These are phyloP conservation scores for Caloboletus firmus DNA, from an alignment of 1,284 basidiomycete species.

Conservation along the genomic window DNA sequence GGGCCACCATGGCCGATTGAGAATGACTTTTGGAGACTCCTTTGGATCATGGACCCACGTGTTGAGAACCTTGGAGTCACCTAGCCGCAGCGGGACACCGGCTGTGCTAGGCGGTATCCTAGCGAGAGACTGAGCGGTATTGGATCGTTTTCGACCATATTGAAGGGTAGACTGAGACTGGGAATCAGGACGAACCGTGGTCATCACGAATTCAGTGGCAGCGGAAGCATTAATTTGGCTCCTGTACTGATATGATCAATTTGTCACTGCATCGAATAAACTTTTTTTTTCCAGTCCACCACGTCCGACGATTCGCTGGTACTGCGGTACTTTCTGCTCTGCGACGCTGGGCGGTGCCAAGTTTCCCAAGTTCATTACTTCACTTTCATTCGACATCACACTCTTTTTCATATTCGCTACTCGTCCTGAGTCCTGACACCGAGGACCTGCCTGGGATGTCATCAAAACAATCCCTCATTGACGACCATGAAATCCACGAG, in stretches of 20 bases:
- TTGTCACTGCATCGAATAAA: not conserved
- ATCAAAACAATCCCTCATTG: constrained; percentile 4
- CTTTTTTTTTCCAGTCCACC: not conserved
- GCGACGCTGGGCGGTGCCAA: constrained; percentile 18
- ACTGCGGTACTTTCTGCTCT: too few species aligned
- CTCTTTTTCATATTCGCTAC: constrained; percentile 19
- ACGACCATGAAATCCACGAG: constrained; percentile 21
- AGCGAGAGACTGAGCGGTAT: constrained; percentile 66
- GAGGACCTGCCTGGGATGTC: constrained; percentile 15
- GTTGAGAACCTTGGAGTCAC: constrained; percentile 61
- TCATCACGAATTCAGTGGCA: constrained; percentile 42
- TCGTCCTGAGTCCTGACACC: not conserved
- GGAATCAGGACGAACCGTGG: constrained; percentile 59
- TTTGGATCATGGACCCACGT: constrained; percentile 75
- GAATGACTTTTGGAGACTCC: constrained; percentile 55
- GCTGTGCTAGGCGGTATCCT: constrained; percentile 38
- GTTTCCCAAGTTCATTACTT: not conserved
- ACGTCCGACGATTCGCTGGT: not conserved
- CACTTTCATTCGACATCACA: constrained; percentile 28
- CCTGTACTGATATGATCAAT: too few species aligned
- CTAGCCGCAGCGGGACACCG: constrained; percentile 49
- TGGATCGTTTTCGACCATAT: constrained; percentile 64
- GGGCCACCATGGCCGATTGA: constrained; percentile 74
- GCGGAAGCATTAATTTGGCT: too few species aligned
- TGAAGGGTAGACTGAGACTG: constrained; percentile 44